Evolutionary conservation across 2,329 filamentous ascomycete genomes (phyloP).

Genomic region (Colletotrichum sp.): DNA sequence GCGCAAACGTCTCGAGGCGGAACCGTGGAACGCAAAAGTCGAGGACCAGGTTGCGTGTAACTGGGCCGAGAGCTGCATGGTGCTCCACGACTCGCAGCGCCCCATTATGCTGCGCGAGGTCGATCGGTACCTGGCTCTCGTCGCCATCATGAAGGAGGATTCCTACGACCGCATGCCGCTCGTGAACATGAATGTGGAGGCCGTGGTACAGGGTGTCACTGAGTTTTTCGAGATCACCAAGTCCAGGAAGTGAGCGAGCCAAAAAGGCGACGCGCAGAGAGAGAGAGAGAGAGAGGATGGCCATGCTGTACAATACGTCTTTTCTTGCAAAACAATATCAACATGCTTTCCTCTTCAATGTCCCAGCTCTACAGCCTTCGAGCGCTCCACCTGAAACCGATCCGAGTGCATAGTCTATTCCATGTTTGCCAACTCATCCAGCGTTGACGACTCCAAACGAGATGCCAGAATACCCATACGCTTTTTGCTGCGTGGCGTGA

Average conservation of each 20-base stretch:
- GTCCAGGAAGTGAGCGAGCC: constrained; percentile 42
- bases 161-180: constrained; percentile 83
- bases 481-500: constrained; percentile 14
- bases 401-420: neutral
- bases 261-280: neutral
- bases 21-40: constrained; percentile 64
- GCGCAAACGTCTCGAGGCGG: constrained; percentile 59
- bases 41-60: constrained; percentile 70
- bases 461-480: neutral
- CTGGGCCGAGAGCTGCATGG: constrained; percentile 71
- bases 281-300: neutral
- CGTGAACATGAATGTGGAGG: constrained; percentile 86
- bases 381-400: neutral
- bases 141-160: constrained; percentile 86
- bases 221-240: constrained; percentile 80
- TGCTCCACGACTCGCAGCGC: constrained; percentile 66
- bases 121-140: constrained; percentile 76
- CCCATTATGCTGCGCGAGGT: constrained; percentile 73
- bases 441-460: neutral
- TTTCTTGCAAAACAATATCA: neutral
- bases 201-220: constrained; percentile 77
- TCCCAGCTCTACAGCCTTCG: neutral
- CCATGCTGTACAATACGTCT: neutral
- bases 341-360: neutral
- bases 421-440: constrained; percentile 8